Percentiles rank a stretch among this genome's conserved stretches.
These are phyloP conservation scores for Neofusicoccum cordaticola DNA, from an alignment of 2,329 filamentous ascomycete genomes.

Conservation along the genomic window DNA sequence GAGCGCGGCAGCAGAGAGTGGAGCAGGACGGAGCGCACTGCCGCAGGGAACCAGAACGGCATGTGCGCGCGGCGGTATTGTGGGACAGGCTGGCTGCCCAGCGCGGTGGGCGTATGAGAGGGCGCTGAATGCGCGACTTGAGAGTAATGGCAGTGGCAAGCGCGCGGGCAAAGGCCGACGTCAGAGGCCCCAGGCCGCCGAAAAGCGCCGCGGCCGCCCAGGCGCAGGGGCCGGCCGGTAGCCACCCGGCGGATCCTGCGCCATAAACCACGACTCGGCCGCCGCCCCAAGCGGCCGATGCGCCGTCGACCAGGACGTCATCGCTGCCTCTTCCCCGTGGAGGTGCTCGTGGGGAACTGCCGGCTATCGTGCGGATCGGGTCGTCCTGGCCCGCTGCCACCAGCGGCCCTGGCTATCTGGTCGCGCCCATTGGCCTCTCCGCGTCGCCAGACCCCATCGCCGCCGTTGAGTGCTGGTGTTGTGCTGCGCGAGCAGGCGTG, in stretches of 20 bases:
- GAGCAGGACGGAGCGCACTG: background rate
- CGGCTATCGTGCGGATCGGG: background rate
- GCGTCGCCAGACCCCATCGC: background rate
- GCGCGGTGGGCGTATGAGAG: background rate
- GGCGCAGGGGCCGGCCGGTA: background rate
- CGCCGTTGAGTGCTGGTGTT: background rate
- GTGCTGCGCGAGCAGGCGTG: background rate
- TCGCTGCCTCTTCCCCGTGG: background rate
- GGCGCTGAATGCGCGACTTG: background rate
- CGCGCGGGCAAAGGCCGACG: background rate
- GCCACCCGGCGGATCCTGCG: constrained; percentile 5
- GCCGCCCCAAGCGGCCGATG: background rate
- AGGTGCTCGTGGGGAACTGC: background rate
- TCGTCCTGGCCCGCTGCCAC: background rate
- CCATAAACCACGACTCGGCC: background rate
- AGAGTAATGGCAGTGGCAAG: background rate
- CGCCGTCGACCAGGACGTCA: background rate
- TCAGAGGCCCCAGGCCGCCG: background rate
- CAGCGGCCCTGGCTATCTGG: background rate
- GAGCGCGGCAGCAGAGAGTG: background rate
- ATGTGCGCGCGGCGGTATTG: background rate
- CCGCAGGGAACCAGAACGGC: background rate
- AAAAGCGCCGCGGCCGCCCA: background rate
- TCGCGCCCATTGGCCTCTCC: background rate
- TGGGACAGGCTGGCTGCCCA: background rate